phyloP scores from a whole-genome alignment of 768 basidiomycete genomes.

The Phallus indusiatus region DNA sequence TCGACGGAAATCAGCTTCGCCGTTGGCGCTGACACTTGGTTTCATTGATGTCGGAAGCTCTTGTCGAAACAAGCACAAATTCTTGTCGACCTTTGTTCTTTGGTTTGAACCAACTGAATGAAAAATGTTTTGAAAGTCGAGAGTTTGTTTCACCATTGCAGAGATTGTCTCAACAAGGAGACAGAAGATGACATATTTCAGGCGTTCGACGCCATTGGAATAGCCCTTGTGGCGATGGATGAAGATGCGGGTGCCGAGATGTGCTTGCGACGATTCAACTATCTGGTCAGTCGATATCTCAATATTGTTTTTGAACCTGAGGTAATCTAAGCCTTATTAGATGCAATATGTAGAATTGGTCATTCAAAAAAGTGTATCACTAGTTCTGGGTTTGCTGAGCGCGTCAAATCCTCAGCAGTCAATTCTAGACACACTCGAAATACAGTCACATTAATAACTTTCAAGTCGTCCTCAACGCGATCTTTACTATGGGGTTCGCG shows the following conservation, averaged over 20 bases:
- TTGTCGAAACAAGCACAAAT: constrained; percentile 89
- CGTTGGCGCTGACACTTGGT: constrained; percentile 82
- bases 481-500: constrained; percentile 99
- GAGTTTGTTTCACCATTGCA: constrained; percentile 84
- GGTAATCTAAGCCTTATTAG: constrained; percentile 32
- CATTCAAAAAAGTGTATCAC: constrained; percentile 89
- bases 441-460: constrained; percentile 99
- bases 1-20: constrained; percentile 84
- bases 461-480: constrained; percentile 91
- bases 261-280: constrained; percentile 95
- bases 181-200: constrained; percentile 74
- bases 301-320: not conserved
- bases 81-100: constrained; percentile 88
- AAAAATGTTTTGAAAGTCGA: constrained; percentile 94
- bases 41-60: constrained; percentile 92
- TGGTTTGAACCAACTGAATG: constrained; percentile 89
- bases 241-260: constrained; percentile 97
- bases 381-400: constrained; percentile 90
- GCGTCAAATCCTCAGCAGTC: constrained; percentile 92
- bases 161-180: constrained; percentile 72
- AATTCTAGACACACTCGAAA: constrained; percentile 93
- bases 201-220: constrained; percentile 86
- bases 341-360: constrained; percentile 97
- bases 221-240: constrained; percentile 93
- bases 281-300: constrained; percentile 52